phyloP scores from a whole-genome alignment of 2,329 filamentous ascomycete species.

The Hypoxylon rubiginosum region DNA sequence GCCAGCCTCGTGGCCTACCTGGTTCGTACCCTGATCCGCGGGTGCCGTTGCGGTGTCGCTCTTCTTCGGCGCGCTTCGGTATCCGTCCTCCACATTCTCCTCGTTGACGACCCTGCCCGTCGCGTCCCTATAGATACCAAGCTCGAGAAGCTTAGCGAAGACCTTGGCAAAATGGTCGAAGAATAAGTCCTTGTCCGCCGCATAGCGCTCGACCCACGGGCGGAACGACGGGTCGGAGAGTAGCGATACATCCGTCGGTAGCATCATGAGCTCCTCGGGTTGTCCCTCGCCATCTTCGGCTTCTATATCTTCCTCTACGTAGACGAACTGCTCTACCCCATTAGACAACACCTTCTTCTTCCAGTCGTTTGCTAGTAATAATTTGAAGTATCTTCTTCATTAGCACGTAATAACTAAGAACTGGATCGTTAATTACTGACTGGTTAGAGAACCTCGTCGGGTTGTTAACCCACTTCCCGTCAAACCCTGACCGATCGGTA shows the following conservation, averaged over 20 bases:
- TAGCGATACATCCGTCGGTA: conserved; percentile 73
- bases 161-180: conserved; percentile 71
- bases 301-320: conserved; percentile 67
- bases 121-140: conserved; percentile 69
- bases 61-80: conserved; percentile 52
- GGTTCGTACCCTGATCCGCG: conserved; percentile 47
- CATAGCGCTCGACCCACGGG: conserved; percentile 70
- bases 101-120: conserved; percentile 66
- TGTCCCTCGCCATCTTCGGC: conserved; percentile 65
- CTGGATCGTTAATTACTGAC: neutral
- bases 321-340: conserved; percentile 65
- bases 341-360: conserved; percentile 48
- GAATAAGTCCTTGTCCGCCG: conserved; percentile 72
- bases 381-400: conserved; percentile 48
- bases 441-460: conserved; percentile 56
- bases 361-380: conserved; percentile 53
- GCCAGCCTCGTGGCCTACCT: conserved; percentile 56
- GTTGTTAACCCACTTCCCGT: conserved; percentile 56
- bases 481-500: conserved; percentile 51
- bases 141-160: conserved; percentile 71
- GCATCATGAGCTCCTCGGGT: conserved; percentile 73
- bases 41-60: conserved; percentile 51
- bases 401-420: too few relatives aligned
- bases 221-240: conserved; percentile 66
- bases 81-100: conserved; percentile 66